A percentile compares a stretch with the other conserved stretches of the same genome.
These are phyloP conservation scores for Fusarium sp. DNA, from an alignment of 2,329 filamentous ascomycete genomes.

Conservation along the genomic window DNA sequence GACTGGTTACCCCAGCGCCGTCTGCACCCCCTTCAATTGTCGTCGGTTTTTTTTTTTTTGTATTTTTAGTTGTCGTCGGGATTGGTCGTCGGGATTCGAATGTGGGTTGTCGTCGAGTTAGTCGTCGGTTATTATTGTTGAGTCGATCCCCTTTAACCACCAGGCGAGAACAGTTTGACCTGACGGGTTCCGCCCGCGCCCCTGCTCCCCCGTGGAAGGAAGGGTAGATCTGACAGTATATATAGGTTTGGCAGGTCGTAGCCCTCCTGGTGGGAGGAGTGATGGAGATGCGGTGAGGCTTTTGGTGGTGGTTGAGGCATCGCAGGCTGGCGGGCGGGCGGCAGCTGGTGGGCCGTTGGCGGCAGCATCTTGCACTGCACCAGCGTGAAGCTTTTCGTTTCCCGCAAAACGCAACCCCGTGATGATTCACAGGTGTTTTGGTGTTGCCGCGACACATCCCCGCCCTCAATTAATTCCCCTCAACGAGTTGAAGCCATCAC, in stretches of 20 bases:
- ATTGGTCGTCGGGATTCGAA: slow-evolving; percentile 30
- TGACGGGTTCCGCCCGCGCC: slow-evolving; percentile 46
- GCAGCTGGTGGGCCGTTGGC: background rate
- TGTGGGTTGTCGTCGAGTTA: slow-evolving; percentile 12
- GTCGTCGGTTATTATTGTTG: background rate
- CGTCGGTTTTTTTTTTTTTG: background rate
- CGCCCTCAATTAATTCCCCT: background rate
- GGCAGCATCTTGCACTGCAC: background rate
- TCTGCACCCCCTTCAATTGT: slow-evolving; percentile 1
- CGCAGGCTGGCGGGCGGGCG: background rate
- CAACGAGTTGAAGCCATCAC: slow-evolving; percentile 7
- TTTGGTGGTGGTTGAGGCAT: slow-evolving; percentile 3
- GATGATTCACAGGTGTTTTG: slow-evolving; percentile 30
- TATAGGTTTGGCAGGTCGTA: slow-evolving; percentile 13
- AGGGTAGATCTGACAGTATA: slow-evolving; percentile 2
- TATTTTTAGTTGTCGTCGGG: background rate
- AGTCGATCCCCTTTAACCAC: slow-evolving; percentile 16
- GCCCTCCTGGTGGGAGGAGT: background rate
- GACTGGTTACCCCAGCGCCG: slow-evolving; percentile 44
- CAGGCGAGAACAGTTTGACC: slow-evolving; percentile 43
- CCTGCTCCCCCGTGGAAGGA: slow-evolving; percentile 28
- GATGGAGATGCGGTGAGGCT: background rate
- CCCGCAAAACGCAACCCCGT: background rate
- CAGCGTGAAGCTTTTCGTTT: slow-evolving; percentile 18
- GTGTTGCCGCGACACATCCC: background rate